Base-by-base conservation (phyloP, 2,329 filamentous ascomycete genomes). In the Fusarium praegraminearum region DNA sequence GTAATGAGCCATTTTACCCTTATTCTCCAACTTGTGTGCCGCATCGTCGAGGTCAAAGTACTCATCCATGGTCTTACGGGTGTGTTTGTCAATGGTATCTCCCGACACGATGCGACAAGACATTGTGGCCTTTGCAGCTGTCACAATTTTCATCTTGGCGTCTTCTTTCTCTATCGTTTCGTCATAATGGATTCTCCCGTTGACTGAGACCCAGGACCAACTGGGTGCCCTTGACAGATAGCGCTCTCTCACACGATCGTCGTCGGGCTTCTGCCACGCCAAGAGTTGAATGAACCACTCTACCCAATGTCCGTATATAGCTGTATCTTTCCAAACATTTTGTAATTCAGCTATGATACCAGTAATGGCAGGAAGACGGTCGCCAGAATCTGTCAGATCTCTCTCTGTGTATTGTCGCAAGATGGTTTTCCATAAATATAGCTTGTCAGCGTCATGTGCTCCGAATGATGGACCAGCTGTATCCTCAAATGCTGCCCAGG, bases 161-260 rank as follows among this genome's bases (percentile, higher is more conserved):
- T 64, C 61, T 7, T 50, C 26, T 0, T 11, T 2, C 0, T 47
- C 32, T 2, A 63, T 49, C 0, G 13, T 7, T 2, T 28, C 26
- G 13, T 24, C 22, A 3, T 30, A 57, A 2, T 11, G 7, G 1
- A 64, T 40, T 0, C 0, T 5, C 0, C 61, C 58, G 2, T 64
- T 28, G 0, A 64, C 8, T 1, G 61, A 64, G 0, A 36, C 50
- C 61, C 61, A 64, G 0, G 61, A 64, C 61, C 61, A 64, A 5
- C 61, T 64, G 0, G 61, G 61, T 0, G 44, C 61, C 3, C 61
- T 12, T 0, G 20, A 7, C 0, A 44, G 1, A 2, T 40, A 2
- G 2, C 61, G 18, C 2, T 57, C 5, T 3, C 20, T 3, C 2
- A 16, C n/a, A 3, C 3, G 11, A 0, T 0, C 13, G 0, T 12